These are phyloP conservation scores for Podospora pseudoanserina DNA, from an alignment of 495 filamentous ascomycete species.

Conservation along the genomic window DNA sequence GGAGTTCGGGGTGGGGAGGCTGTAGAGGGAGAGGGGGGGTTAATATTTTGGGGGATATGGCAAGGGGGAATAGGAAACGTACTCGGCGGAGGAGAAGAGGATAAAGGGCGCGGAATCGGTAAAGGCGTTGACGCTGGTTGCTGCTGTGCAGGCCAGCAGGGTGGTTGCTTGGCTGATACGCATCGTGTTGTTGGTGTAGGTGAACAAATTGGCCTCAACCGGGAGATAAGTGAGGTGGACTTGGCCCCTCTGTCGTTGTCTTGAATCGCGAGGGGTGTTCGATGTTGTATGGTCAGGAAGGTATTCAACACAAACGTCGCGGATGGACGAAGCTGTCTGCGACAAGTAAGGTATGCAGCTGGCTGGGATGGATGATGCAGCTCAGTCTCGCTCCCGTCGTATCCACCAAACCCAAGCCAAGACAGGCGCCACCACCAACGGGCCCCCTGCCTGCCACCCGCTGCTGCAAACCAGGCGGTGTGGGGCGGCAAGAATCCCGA, in stretches of 20 bases:
- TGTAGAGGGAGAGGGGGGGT: conserved; percentile 9
- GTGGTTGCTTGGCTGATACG: conserved; percentile 57
- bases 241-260: too few species aligned
- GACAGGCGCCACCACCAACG: not conserved
- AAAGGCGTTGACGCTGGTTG: conserved; percentile 59
- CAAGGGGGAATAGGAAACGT: conserved; percentile 32
- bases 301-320: not conserved
- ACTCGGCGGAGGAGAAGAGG: conserved; percentile 77
- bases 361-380: conserved; percentile 14
- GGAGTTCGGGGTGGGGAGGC: conserved; percentile 16
- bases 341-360: not conserved
- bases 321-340: not conserved
- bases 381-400: not conserved
- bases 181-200: conserved; percentile 42
- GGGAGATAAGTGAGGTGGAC: not conserved
- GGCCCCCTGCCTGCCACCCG: too few species aligned
- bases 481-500: conserved; percentile 19
- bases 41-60: conserved; percentile 12
- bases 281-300: too few species aligned
- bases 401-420: not conserved
- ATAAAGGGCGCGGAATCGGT: conserved; percentile 83
- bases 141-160: conserved; percentile 57
- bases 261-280: too few species aligned
- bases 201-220: not conserved
- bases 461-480: conserved; percentile 14